These are phyloP conservation scores for Oryza nivara DNA, from an alignment of 176 grass and related monocot genomes.

Conservation along the genomic window DNA sequence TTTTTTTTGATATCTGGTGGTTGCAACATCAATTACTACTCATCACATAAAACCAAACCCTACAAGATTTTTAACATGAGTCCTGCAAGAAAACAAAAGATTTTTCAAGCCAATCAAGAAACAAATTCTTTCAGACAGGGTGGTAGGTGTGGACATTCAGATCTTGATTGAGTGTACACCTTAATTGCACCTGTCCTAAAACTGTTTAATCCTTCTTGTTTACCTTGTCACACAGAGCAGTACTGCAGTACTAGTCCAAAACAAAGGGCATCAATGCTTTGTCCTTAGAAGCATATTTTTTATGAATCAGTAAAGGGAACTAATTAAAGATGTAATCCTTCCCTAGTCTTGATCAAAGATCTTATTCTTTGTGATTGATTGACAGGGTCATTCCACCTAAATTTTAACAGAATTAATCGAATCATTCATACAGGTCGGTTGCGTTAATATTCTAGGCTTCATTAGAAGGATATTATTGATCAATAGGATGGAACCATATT, in stretches of 20 bases:
- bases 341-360: conserved; percentile 38
- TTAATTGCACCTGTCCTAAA: conserved; percentile 29
- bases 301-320: neutral
- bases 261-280: conserved; percentile 16
- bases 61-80: conserved; percentile 21
- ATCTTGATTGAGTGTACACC: conserved; percentile 16
- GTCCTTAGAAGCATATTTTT: conserved; percentile 13
- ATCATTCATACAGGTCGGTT: conserved; percentile 13
- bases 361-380: conserved; percentile 43
- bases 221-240: conserved; percentile 13
- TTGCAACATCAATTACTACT: conserved; percentile 43
- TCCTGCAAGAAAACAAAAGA: conserved; percentile 19
- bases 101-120: conserved; percentile 31
- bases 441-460: neutral
- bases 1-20: conserved; percentile 12
- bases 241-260: neutral
- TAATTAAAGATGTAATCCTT: conserved; percentile 38
- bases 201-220: conserved; percentile 23
- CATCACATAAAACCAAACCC: conserved; percentile 13
- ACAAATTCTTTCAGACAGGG: conserved; percentile 18
- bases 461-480: neutral
- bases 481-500: neutral
- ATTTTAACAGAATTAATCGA: neutral
- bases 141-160: conserved; percentile 32
- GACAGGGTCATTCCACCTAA: conserved; percentile 35